phyloP scores from a whole-genome alignment of 345 rosid genomes.

The Crucihimalaya himalaica region DNA sequence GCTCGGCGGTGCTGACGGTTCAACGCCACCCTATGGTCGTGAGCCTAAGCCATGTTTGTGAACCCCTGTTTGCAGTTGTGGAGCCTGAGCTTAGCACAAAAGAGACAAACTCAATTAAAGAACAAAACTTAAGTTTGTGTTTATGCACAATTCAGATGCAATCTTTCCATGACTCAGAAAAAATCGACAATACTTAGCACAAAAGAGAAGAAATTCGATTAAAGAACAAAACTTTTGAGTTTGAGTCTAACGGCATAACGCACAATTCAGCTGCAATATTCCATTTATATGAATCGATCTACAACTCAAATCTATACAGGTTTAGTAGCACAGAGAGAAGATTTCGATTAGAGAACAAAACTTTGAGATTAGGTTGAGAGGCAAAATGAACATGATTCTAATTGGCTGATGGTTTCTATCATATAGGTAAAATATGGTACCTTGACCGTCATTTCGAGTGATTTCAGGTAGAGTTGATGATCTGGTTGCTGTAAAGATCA shows the following conservation, averaged over 20 bases:
- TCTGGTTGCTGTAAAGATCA: constrained; percentile 63
- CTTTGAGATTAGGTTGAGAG: not conserved
- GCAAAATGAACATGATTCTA: not conserved
- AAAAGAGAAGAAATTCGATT: not conserved
- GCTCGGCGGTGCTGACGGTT: constrained; percentile 49
- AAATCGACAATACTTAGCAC: not conserved
- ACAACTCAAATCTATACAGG: not conserved
- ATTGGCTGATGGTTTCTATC: not conserved
- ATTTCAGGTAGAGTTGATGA: constrained; percentile 68
- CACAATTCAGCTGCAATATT: not conserved
- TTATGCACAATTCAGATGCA: not conserved
- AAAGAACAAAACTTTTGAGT: not conserved
- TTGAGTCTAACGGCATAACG: not conserved
- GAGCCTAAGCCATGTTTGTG: constrained; percentile 61
- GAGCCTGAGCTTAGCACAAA: constrained; percentile 53
- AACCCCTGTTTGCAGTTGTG: constrained; percentile 65
- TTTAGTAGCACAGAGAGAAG: not conserved
- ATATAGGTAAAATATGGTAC: constrained; percentile 35
- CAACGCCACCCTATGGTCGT: constrained; percentile 45
- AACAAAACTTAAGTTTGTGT: not conserved
- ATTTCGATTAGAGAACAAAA: not conserved
- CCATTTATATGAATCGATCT: too few relatives aligned
- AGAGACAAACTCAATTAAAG: not conserved
- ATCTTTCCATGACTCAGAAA: not conserved
- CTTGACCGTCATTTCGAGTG: constrained; percentile 72